Conservation (phyloP, 306 rosid species). For the Albizia julibrissin region DNA sequence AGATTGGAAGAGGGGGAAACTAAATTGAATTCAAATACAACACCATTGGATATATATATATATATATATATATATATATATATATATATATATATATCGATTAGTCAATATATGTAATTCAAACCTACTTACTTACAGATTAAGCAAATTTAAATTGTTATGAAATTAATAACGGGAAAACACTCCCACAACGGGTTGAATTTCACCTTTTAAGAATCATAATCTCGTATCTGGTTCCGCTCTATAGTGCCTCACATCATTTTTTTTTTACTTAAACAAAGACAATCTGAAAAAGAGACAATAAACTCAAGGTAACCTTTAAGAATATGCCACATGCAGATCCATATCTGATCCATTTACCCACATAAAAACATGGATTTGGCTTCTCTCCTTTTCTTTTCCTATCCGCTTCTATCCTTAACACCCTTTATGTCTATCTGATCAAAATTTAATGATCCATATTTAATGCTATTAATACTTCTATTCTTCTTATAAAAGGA, state of each 20-base stretch:
- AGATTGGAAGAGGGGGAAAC: neutral
- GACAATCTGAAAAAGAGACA: neutral
- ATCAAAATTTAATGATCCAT: no score
- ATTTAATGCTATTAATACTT: no score
- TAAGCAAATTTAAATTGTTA: neutral
- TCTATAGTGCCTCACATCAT: neutral
- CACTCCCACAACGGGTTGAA: neutral
- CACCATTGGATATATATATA: neutral
- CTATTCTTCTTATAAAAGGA: no score
- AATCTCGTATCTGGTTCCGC: neutral
- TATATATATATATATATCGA: no score
- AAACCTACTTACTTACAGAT: neutral
- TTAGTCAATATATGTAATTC: neutral
- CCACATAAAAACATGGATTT: no score
- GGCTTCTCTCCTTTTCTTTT: no score
- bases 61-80: no score
- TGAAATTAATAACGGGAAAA: neutral
- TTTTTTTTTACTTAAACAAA: neutral
- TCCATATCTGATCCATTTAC: neutral
- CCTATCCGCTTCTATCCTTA: accelerated
- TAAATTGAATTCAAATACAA: neutral
- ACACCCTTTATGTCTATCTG: no score
- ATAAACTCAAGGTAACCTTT: neutral
- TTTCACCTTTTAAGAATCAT: neutral
- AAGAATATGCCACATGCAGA: neutral